Base-by-base conservation (phyloP, 345 rosid species). In the Fremontodendron californicum region DNA sequence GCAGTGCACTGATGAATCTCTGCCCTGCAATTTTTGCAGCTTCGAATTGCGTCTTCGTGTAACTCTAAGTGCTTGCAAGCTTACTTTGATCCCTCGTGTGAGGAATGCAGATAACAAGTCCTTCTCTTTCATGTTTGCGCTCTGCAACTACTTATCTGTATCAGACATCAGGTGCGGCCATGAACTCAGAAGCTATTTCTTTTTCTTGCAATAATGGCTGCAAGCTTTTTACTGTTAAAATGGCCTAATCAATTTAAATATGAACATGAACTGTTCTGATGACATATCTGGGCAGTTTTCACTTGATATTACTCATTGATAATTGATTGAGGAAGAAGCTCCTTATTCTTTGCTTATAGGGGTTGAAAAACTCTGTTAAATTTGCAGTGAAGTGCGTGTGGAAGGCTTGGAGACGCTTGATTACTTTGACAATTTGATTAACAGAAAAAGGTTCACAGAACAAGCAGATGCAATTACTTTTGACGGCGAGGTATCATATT, bases 351-450 rank as follows among this genome's bases (percentile, higher is more conserved):
- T 61, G 40, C 66, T 61, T 61, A 33, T 2, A 61, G 39, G 57
- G 69, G 55, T 45, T 16, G 73, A 35, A 42, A 75, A 77, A 77
- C 84, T 84, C 58, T 81, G 67, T 74, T 70, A 58, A 57, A 86
- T 82, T 87, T 82, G 83, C 93, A 95, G 99, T 79, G 99, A 95
- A 92, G 98, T 95, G 49, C 93, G 99, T 2, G 90, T 95, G 31
- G 99, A 95, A 82, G 99, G 99, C 65, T 83, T 95, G 92, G 99
- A 95, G 93, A 95, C 99, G 1, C 96, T 95, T 31, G 97, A 95
- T 86, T 95, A 88, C 82, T 86, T 95, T 42, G 99, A 95, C 78
- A 90, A 90, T 87, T 81, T 92, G 76, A 85, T 76, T 87, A 39
- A 61, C 49, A 87, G 78, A 85, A 88, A 93, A 82, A 88, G 98